These are phyloP conservation scores for Cladorrhinum sp. DNA, from an alignment of 2,329 filamentous ascomycete species.

Conservation along the genomic window DNA sequence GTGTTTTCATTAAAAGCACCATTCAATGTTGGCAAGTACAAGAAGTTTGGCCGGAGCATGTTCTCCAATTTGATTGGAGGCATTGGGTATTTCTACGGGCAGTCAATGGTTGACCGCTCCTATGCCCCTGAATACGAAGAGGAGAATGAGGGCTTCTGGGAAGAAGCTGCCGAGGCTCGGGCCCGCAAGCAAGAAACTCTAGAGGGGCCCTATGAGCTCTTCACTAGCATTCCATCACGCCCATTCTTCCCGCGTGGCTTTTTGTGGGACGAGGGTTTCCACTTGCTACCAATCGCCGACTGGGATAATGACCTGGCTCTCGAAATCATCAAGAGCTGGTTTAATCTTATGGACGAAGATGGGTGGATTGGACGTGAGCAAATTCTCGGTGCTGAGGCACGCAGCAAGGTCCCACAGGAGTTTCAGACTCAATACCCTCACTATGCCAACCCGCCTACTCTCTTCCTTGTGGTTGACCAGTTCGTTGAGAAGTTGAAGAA, in stretches of 20 bases:
- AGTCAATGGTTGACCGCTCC: constrained; percentile 84
- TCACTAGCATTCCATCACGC: constrained; percentile 85
- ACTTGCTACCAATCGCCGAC: constrained; percentile 84
- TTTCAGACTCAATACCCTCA: constrained; percentile 97
- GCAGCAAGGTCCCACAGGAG: constrained; percentile 88
- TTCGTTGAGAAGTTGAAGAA: constrained; percentile 76
- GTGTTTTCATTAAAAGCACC: constrained; percentile 73
- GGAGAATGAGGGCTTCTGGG: constrained; percentile 93
- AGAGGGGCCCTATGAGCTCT: constrained; percentile 84
- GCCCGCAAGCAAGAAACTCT: constrained; percentile 63
- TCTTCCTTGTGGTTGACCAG: constrained; percentile 83
- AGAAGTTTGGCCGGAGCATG: constrained; percentile 80
- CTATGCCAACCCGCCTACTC: constrained; percentile 93
- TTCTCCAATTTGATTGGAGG: constrained; percentile 93
- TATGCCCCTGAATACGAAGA: constrained; percentile 93
- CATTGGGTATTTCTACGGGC: constrained; percentile 91
- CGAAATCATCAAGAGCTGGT: constrained; percentile 93
- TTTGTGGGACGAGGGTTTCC: constrained; percentile 97
- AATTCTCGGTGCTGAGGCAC: constrained; percentile 85
- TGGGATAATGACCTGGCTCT: constrained; percentile 88
- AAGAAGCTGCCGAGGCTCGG: constrained; percentile 79
- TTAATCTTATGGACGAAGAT: constrained; percentile 91
- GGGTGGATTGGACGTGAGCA: constrained; percentile 98
- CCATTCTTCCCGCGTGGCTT: constrained; percentile 97
- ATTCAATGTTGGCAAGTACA: constrained; percentile 70